A percentile compares a stretch with the other conserved stretches of the same genome.
Evolutionary conservation across 2,329 filamentous ascomycete genomes (phyloP).

Genomic region (Paramyrothecium roridum): DNA sequence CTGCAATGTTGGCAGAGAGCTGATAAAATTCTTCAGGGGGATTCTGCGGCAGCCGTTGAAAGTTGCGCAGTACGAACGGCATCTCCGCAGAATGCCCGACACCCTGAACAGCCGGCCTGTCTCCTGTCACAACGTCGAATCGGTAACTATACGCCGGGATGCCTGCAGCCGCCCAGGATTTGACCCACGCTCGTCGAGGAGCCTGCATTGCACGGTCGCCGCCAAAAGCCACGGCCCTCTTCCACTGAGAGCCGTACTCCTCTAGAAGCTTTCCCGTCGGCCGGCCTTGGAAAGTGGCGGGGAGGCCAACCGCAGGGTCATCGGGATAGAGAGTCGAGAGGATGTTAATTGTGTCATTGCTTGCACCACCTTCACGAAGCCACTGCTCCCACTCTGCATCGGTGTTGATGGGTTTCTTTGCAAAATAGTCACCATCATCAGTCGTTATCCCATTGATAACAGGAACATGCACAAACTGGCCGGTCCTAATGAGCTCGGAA

Average conservation of each 20-base stretch:
- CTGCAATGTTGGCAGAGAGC: neutral
- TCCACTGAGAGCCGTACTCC: neutral
- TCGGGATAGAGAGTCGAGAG: neutral
- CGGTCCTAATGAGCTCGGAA: neutral
- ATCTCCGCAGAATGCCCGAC: neutral
- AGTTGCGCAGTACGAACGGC: neutral
- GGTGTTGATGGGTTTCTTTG: neutral
- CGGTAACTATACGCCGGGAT: neutral
- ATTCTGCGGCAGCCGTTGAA: neutral
- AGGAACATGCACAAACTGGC: neutral
- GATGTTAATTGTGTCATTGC: neutral
- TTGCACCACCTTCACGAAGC: neutral
- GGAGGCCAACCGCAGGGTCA: neutral
- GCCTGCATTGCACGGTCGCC: neutral
- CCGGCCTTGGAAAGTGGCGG: neutral
- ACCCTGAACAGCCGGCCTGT: neutral
- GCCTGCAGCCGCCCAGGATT: neutral
- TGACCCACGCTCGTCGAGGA: neutral
- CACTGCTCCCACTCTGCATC: neutral
- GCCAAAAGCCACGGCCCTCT: neutral
- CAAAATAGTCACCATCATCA: neutral
- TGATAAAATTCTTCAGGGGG: neutral
- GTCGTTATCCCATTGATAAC: neutral
- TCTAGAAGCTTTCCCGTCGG: neutral
- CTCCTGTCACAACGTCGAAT: neutral